Evolutionary conservation across 75 land plant genomes (phyloP), one percentile per base, ranked within the genome.

Genomic region (Larix kaempferi): DNA sequence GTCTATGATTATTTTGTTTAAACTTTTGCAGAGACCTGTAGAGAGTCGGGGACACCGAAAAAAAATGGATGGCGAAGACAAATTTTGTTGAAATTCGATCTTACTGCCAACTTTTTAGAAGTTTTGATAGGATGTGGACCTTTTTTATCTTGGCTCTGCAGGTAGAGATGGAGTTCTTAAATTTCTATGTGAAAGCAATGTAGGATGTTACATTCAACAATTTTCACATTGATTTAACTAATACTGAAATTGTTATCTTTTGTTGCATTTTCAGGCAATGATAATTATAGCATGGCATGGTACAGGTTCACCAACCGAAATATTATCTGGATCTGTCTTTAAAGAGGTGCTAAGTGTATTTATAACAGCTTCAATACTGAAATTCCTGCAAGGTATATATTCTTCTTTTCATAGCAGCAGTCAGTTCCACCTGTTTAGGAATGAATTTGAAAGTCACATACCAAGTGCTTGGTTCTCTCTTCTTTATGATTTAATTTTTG

Each of bases 51-150:
- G 12, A 60, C 6, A 6, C 56, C 13, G 37, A 59, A 71, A 57
- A 57, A 17, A 57, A 17, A 57, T 87, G 93, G 93, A 54, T 90
- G 54, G 94, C 92, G 21, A 97, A 97, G 74, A 82, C 86, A 17
- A 90, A 89, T 83, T 97, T 94, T 89, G 99, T 97, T 27, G 99
- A 97, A 86, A 89, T 92, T 52, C 91, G 99, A 4, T 88, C 99
- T 35, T 97, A 86, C 77, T 94, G 97, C 93, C 99, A 97, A 69
- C 74, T 97, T 56, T 97, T 90, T 76, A 86, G 99, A 88, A 97
- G 99, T 84, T 97, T 94, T 83, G 97, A 97, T 82, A 80, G 99
- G 57, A 90, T 97, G 97, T 97, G 99, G 99, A 84, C 81, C 23
- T 97, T 97, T 69, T 92, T 87, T 49, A 94, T 94, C 61, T 74